Conservation (phyloP, 768 basidiomycete genomes). For the Paxillus rubicundulus region DNA sequence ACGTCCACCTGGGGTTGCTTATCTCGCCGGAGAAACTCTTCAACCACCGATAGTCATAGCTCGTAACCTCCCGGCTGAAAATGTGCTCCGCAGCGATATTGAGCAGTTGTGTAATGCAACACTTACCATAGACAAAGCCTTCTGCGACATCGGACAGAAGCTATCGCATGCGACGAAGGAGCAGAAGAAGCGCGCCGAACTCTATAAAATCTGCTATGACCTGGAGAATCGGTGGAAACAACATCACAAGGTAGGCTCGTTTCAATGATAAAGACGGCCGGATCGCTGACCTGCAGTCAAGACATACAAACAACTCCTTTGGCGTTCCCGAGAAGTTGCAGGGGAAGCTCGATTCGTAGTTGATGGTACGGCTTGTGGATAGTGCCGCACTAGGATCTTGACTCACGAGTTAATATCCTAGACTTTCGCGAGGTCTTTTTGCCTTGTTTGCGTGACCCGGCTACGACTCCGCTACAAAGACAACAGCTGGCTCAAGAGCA, state of each 20-base stretch:
- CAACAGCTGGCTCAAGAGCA: no score
- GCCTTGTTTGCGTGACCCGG: no score
- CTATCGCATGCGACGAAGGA: slow-evolving; percentile 5
- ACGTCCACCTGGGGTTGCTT: no score
- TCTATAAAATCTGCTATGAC: slow-evolving; percentile 9
- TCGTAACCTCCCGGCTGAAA: slow-evolving; percentile 11
- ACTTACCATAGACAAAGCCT: slow-evolving; percentile 15
- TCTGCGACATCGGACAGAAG: slow-evolving; percentile 11
- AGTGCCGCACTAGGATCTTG: fast-evolving
- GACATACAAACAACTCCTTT: slow-evolving; percentile 16
- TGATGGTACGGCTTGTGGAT: slow-evolving; percentile 7
- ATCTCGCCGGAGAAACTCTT: background rate
- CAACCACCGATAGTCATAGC: background rate
- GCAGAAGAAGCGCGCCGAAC: slow-evolving; percentile 9
- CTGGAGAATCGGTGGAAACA: slow-evolving; percentile 17
- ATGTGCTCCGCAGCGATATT: slow-evolving; percentile 14
- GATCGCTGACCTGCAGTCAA: background rate
- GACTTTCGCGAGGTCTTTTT: slow-evolving; percentile 7
- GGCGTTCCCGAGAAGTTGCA: slow-evolving; percentile 22
- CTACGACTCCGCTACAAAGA: no score
- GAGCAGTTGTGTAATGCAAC: slow-evolving; percentile 13
- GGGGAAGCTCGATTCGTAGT: slow-evolving; percentile 16
- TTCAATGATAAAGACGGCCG: background rate
- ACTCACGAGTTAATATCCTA: background rate
- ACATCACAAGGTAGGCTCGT: slow-evolving; percentile 7